Base-by-base conservation (phyloP, 1,139 yeast genomes). In the Sugiyamaella novakii region DNA sequence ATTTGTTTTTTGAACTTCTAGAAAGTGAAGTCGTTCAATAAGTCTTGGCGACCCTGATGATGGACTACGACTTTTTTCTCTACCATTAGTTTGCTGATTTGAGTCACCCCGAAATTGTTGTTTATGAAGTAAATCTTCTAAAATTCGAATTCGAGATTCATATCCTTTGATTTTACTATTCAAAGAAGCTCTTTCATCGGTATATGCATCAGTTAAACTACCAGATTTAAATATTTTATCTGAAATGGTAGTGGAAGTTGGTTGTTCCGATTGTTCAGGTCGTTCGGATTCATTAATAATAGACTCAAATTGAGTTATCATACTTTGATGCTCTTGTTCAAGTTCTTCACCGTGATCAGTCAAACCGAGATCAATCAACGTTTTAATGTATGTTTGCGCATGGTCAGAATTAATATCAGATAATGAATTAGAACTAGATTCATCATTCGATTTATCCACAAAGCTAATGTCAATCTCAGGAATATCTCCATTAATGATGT, bases 121-220 rank as follows among this genome's bases (percentile, higher is more conserved):
- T 7, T 66, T 53, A 33, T 69, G 69, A 30, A 74, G 60, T 38
- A 68, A 62, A 28, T 60, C 68, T 45, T 71, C 73, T 35, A 73
- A 62, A 51, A 69, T 59, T 33, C 70, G 63, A 43, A 71, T 66
- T 24, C 74, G 62, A 21, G 71, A 56, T 52, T 72, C 69, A 45
- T 71, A 64, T 22, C 61, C 60, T 30, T 55, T 31, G n/a, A 30
- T 31, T 5, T 37, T 25, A 5, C 14, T 22, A 21, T 40, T 17
- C 22, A 37, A 29, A 0, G 35, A 14, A 33, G 39, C 42, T 7
- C 46, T 17, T 21, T 43, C 41, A 6, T 43, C 33, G 6, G 34
- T 34, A 25, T 17, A 43, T 12, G 40, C 39, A 11, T 33, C 39
- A 3, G 33, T n/a, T 3, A 34, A 39, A 10, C 25, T 33, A 14